phyloP scores from a whole-genome alignment of 208 protist genomes.

The Crithidia sp. region DNA sequence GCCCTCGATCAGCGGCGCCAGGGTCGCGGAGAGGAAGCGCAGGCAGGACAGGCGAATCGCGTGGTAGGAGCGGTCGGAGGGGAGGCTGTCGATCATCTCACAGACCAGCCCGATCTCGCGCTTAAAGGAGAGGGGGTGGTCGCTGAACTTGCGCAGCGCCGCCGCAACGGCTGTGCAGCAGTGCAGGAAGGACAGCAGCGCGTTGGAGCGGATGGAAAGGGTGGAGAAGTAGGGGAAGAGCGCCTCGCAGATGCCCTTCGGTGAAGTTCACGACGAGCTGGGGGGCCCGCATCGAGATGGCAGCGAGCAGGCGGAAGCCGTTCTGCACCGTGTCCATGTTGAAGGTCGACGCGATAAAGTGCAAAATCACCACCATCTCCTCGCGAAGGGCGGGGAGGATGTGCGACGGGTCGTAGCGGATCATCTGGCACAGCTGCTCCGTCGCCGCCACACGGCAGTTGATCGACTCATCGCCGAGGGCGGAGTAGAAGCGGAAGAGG shows the following conservation, averaged over 20 bases:
- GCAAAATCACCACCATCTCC: conserved; percentile 71
- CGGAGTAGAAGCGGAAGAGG: conserved; percentile 72
- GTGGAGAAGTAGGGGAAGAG: conserved; percentile 62
- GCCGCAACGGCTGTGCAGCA: conserved; percentile 74
- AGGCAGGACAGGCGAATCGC: conserved; percentile 69
- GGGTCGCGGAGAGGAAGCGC: conserved; percentile 70
- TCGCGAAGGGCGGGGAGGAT: conserved; percentile 82
- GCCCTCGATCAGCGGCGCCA: conserved; percentile 67
- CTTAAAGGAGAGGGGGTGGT: conserved; percentile 44
- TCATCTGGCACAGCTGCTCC: conserved; percentile 84
- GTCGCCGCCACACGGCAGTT: conserved; percentile 78
- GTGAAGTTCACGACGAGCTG: conserved; percentile 82
- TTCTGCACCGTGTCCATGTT: conserved; percentile 63
- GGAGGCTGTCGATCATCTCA: conserved; percentile 67
- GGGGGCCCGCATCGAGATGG: conserved; percentile 69
- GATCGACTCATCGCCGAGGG: conserved; percentile 84
- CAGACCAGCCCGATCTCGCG: conserved; percentile 63
- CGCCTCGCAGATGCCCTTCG: conserved; percentile 68
- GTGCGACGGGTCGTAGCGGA: conserved; percentile 82
- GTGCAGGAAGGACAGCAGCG: conserved; percentile 70
- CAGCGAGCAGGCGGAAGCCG: conserved; percentile 74
- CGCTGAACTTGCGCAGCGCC: conserved; percentile 68
- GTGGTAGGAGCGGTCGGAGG: conserved; percentile 57
- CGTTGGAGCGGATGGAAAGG: conserved; percentile 42
- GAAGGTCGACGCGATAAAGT: conserved; percentile 55